Evolutionary conservation across 2,329 filamentous ascomycete genomes (phyloP).

Genomic region (Arthrobotrys sinensis): DNA sequence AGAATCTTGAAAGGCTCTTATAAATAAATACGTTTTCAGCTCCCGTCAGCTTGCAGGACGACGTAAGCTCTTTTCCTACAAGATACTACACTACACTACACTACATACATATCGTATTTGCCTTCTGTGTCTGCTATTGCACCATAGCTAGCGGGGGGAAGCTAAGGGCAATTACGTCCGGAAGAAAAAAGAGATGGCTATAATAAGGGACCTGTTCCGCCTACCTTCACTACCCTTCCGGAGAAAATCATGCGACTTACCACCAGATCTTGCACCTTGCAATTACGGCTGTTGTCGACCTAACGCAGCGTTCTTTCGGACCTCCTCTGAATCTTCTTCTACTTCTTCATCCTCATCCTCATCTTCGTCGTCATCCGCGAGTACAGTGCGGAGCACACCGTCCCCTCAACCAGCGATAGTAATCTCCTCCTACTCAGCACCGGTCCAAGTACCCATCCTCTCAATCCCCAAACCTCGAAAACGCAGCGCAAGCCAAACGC

Average conservation of each 20-base stretch:
- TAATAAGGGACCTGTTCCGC: conserved; percentile 55
- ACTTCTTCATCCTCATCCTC: conserved; percentile 60
- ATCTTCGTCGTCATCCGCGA: conserved; percentile 67
- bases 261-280: conserved; percentile 58
- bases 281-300: conserved; percentile 53
- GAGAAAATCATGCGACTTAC: conserved; percentile 47
- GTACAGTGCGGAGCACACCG: conserved; percentile 65
- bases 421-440: conserved; percentile 61
- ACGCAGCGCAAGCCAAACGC: conserved; percentile 11
- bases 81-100: background rate
- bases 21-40: conserved; percentile 46
- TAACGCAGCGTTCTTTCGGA: conserved; percentile 48
- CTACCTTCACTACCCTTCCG: conserved; percentile 44
- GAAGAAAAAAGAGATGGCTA: conserved; percentile 32
- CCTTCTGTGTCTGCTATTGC: background rate
- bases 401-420: conserved; percentile 59
- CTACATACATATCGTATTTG: background rate
- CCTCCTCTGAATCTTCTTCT: conserved; percentile 63
- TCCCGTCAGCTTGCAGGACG: conserved; percentile 20
- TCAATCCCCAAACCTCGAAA: conserved; percentile 55
- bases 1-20: conserved; percentile 6
- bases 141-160: background rate
- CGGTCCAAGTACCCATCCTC: conserved; percentile 50
- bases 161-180: background rate
- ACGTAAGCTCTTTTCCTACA: conserved; percentile 26